phyloP scores from a whole-genome alignment of 179 eudicot genomes.

The Vitellaria paradoxa region DNA sequence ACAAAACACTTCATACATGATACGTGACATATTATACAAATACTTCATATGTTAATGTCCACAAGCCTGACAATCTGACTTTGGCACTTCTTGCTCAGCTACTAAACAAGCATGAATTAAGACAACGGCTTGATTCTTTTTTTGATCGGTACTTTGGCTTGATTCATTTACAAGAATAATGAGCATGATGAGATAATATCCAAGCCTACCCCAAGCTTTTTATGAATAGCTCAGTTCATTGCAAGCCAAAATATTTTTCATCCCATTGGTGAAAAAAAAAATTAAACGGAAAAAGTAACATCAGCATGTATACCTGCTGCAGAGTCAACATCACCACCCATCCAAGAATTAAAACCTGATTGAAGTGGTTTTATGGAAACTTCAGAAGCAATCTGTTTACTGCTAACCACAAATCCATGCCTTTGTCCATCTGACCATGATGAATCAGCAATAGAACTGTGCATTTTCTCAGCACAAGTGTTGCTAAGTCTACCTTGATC shows the following conservation, averaged over 20 bases:
- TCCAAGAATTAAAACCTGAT: constrained; percentile 24
- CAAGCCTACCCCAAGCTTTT: not conserved
- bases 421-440: constrained; percentile 26
- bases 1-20: not conserved
- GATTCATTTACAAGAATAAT: not conserved
- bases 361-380: constrained; percentile 16
- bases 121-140: not conserved
- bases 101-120: not conserved
- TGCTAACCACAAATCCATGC: constrained; percentile 15
- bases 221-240: constrained; percentile 1
- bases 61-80: not conserved
- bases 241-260: not conserved
- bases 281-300: not conserved
- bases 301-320: constrained; percentile 23
- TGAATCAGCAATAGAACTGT: constrained; percentile 21
- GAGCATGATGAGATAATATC: not conserved
- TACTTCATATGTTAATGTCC: not conserved
- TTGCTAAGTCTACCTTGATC: constrained; percentile 14
- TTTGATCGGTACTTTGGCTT: too few species aligned
- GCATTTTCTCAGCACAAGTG: constrained; percentile 14
- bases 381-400: constrained; percentile 17
- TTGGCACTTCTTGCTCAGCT: constrained; percentile 1
- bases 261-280: not conserved
- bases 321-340: constrained; percentile 22
- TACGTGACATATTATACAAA: not conserved